Base-by-base conservation (phyloP, 2,329 filamentous ascomycete species). In the Fusarium clavum region DNA sequence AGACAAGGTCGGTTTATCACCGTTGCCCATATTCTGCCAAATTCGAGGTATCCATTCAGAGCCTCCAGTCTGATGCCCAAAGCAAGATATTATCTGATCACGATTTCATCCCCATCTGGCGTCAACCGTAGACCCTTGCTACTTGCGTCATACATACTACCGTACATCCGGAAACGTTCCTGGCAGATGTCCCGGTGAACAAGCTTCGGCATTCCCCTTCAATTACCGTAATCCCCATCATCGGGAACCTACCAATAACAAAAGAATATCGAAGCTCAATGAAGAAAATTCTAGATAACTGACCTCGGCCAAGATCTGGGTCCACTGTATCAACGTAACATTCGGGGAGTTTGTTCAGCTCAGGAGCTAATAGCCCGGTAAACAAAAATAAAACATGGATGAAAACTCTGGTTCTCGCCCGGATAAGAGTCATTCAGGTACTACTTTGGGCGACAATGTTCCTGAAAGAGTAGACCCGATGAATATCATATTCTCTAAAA, bases 361-460 rank as follows among this genome's bases (percentile, higher is more conserved):
- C 6, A 51, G 30, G 48, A 51, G 30, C 22, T 14, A 38, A 51
- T 5, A 9, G 16, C 30, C 48, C 48, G 48, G n/a, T 2, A 13
- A 32, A 7, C 30, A 32, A 32, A 32, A 32, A 14, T 14, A 32
- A 8, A 32, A 32, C 30, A 32, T 14, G 7, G 30, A 8, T 32
- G 30, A 32, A 32, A 32, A 32, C 30, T 32, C 30, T 32, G 30
- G 30, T 32, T 32, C 30, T 10, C 13, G 10, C 27, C 13, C 20
- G 40, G 38, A 29, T 16, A 62, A 64, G 20, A 64, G 38, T 49
- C 30, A 46, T 62, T 13, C 12, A n/a, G 29, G 47, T 7, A 53
- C 20, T 55, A 5, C 3, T 53, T 54, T n/a, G 16, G 22, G 47
- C 6, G 8, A 40, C 2, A n/a, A 0, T 1, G 0, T 10, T 40